phyloP scores from a whole-genome alignment of 352 stramenopile species.

The Pythium plurisporium region DNA sequence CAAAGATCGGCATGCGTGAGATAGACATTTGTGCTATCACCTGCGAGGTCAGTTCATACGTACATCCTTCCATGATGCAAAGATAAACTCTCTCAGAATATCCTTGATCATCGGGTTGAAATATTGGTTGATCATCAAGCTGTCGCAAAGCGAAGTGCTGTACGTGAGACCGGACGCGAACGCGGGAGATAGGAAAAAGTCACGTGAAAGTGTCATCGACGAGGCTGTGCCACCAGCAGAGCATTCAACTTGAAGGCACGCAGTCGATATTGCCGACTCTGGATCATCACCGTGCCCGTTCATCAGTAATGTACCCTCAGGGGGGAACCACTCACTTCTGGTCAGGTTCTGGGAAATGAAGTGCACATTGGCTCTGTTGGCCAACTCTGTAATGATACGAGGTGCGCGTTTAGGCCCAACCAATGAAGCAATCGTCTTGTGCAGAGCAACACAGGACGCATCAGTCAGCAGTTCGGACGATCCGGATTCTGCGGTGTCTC shows the following conservation, averaged over 20 bases:
- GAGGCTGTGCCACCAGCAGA: constrained; percentile 20
- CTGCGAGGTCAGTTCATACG: constrained; percentile 11
- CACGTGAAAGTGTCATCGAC: constrained; percentile 55
- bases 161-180: constrained; percentile 83
- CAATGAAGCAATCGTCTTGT: constrained; percentile 74
- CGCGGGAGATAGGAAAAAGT: constrained; percentile 77
- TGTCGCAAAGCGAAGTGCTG: constrained; percentile 82
- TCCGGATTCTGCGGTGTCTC: constrained; percentile 44
- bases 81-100: constrained; percentile 85
- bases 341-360: constrained; percentile 78
- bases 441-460: constrained; percentile 71
- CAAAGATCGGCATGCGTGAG: no score
- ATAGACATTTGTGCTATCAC: no score
- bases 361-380: constrained; percentile 78
- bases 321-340: constrained; percentile 61
- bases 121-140: constrained; percentile 86
- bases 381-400: constrained; percentile 72
- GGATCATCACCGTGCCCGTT: constrained; percentile 15
- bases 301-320: background rate
- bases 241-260: constrained; percentile 9
- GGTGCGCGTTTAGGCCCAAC: constrained; percentile 55
- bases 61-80: constrained; percentile 67
- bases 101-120: constrained; percentile 87
- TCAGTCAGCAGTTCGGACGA: constrained; percentile 72
- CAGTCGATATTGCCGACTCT: constrained; percentile 3